Evolutionary conservation across 2,329 filamentous ascomycete genomes (phyloP), one percentile per base, ranked within the genome.

Genomic region (Hypomyces perniciosus): DNA sequence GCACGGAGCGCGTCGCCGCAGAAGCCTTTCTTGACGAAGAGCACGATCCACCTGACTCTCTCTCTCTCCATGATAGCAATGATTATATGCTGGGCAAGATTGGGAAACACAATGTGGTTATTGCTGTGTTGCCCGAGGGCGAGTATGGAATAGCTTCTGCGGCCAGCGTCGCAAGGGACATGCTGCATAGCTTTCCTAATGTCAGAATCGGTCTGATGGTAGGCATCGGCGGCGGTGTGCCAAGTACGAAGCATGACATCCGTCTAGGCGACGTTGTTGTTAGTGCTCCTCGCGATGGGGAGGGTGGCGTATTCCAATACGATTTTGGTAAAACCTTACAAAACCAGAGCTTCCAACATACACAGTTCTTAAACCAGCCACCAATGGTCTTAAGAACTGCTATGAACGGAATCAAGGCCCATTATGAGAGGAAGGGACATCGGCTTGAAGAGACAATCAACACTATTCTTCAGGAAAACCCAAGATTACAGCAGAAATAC

Each of bases 221-320:
- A 1, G 47, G 47, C 5, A 50, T 50, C 31, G 47, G 61, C 0
- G 67, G 67, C 5, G 68, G 67, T 3, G 66, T 61, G 0, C 68
- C 68, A 49, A 72, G 53, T 41, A 0, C 4, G 1, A 51, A 60
- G 6, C 52, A 65, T 28, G 66, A 72, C 9, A 62, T 72, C 1
- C 62, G 67, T 4, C 57, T 63, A 0, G 62, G 62, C 1, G 59
- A 64, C 31, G 28, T 63, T 1, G 56, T 62, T 0, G 58, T 63
- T 0, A 56, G 59, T 29, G 26, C 34, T 6, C 39, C 35, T 3
- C 4, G 27, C 0, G 41, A 45, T 1, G 51, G 54, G 0, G 34
- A 52, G 1, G 52, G 57, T 8, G 53, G 51, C 1, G 60, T 64
- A 1, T 39, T 62, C n/a, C n/a, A n/a, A n/a, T n/a, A n/a, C n/a